phyloP scores from a whole-genome alignment of 352 stramenopile species.

The Pythium chondricola region DNA sequence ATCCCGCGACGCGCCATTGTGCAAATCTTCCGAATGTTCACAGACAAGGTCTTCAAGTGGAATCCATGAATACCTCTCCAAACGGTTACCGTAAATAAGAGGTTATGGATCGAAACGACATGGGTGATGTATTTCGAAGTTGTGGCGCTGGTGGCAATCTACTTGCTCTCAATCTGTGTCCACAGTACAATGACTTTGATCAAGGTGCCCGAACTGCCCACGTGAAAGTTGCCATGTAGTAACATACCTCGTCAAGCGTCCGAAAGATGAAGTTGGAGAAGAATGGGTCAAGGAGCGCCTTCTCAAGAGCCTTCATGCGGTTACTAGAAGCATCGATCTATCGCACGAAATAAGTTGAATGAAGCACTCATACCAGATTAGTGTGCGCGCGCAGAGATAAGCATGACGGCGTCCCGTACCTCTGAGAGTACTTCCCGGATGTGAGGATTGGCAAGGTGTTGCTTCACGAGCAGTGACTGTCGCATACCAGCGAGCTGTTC shows the following conservation, averaged over 20 bases:
- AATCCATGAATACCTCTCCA: too few relatives aligned
- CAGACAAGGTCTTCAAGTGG: too few relatives aligned
- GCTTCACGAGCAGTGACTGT: conserved; percentile 26
- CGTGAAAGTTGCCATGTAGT: too few relatives aligned
- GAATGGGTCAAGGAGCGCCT: conserved; percentile 53
- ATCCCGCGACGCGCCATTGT: conserved; percentile 32
- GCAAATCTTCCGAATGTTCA: too few relatives aligned
- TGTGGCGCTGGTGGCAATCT: not conserved
- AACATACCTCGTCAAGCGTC: conserved; percentile 62
- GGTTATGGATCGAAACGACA: not conserved
- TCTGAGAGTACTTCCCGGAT: conserved; percentile 42
- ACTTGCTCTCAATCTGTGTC: conserved; percentile 1
- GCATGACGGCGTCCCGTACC: too few relatives aligned
- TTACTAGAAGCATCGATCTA: conserved; percentile 62
- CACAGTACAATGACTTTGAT: not conserved
- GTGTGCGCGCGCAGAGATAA: too few relatives aligned
- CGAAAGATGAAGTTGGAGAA: conserved; percentile 81
- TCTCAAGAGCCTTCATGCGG: conserved; percentile 72
- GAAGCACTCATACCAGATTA: too few relatives aligned
- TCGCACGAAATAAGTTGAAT: not conserved
- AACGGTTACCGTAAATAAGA: too few relatives aligned
- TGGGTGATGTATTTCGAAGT: not conserved
- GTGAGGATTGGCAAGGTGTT: conserved; percentile 40
- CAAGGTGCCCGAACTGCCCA: too few relatives aligned
- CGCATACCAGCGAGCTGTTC: conserved; percentile 44